Conservation (phyloP, 202 grass and related monocot species). For the Bolboschoenoplectus hybrid region DNA sequence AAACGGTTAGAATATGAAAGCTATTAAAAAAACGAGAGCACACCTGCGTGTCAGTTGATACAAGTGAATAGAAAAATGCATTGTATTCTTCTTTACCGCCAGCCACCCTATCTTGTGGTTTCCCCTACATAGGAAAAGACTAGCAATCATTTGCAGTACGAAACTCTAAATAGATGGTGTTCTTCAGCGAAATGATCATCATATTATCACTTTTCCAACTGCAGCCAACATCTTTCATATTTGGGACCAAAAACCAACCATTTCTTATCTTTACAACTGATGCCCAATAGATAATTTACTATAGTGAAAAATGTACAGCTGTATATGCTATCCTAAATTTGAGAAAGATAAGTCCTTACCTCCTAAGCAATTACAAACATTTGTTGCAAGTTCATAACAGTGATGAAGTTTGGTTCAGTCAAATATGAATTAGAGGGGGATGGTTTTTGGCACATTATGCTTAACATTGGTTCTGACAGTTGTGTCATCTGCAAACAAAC, state of each 20-base stretch:
- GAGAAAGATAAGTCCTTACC: not conserved
- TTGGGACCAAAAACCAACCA: not conserved
- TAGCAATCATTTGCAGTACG: constrained; percentile 7
- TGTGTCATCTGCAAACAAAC: constrained; percentile 8
- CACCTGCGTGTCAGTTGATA: constrained; percentile 99
- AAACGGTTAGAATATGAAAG: constrained; percentile 18
- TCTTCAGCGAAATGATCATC: not conserved
- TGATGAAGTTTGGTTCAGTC: not conserved
- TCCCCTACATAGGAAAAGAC: constrained; percentile 57
- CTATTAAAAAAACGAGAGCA: not conserved
- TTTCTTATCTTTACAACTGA: not conserved
- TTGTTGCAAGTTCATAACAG: not conserved
- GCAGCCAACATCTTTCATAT: not conserved
- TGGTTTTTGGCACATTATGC: not conserved
- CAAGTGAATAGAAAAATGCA: constrained; percentile 98
- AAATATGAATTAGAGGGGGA: constrained; percentile 6
- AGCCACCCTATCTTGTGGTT: constrained; percentile 93
- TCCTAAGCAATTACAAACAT: not conserved
- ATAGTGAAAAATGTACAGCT: not conserved
- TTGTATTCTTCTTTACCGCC: constrained; percentile 99
- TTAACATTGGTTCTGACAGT: not conserved
- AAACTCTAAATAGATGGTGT: not conserved
- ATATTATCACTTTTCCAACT: not conserved
- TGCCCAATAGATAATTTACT: not conserved
- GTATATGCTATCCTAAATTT: not conserved